These are phyloP conservation scores for Linum lewisii DNA, from an alignment of 345 rosid species.

Conservation along the genomic window DNA sequence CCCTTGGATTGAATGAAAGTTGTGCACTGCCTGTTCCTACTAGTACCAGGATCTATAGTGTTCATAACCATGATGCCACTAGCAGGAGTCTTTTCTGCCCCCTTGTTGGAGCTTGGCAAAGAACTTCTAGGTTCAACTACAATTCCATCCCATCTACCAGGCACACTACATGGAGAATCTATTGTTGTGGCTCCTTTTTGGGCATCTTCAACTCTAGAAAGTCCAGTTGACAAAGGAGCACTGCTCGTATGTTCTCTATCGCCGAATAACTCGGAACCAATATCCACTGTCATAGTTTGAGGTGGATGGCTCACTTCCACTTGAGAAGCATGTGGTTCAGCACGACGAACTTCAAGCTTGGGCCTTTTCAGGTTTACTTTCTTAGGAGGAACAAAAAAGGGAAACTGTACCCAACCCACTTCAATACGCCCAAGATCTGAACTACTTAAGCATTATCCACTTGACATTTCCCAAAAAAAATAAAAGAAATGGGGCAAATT, in stretches of 20 bases:
- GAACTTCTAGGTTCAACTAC: conserved; percentile 51
- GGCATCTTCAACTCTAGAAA: conserved; percentile 19
- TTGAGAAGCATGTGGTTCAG: conserved; percentile 58
- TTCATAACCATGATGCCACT: conserved; percentile 30
- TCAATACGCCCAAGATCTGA: neutral
- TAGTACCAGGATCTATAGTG: conserved; percentile 37
- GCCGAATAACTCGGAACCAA: conserved; percentile 48
- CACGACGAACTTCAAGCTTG: conserved; percentile 91
- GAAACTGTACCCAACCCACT: neutral
- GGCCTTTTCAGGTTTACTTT: conserved; percentile 62
- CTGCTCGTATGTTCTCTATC: conserved; percentile 30
- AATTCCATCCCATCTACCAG: conserved; percentile 62
- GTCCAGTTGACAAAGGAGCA: conserved; percentile 24
- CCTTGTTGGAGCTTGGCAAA: conserved; percentile 17
- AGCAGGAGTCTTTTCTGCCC: conserved; percentile 27
- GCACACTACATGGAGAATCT: conserved; percentile 36
- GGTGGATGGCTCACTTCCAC: conserved; percentile 36
- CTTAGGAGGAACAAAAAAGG: too few relatives aligned
- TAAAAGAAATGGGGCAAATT: neutral
- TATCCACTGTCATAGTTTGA: conserved; percentile 35
- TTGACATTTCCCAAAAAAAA: neutral
- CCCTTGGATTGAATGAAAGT: conserved; percentile 92
- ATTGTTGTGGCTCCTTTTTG: conserved; percentile 22
- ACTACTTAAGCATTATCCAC: neutral
- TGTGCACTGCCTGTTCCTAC: conserved; percentile 69